Evolutionary conservation across 1,284 basidiomycete species (phyloP), one percentile per base, ranked within the genome.

Genomic region (Apiotrichum veenhuisii): DNA sequence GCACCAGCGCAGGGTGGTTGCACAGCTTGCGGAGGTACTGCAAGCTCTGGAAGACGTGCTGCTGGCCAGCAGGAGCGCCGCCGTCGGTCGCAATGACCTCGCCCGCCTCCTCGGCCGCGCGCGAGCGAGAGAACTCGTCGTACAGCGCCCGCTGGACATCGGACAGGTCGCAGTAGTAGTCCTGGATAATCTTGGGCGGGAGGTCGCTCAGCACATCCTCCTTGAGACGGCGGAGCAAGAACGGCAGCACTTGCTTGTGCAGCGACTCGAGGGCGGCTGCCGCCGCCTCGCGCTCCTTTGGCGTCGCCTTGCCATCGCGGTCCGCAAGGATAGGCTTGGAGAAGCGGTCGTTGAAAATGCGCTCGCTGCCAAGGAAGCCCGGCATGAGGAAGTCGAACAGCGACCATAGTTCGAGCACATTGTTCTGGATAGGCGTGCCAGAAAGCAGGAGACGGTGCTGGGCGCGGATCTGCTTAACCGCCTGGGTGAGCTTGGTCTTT

Each of bases 301-400:
- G 84, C 5, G 81, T 81, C 17, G 80, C 81, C 77, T 98, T 99
- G 2, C 92, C 94, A 64, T 98, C 95, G 54, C 94, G 84, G 74
- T 93, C 95, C 2, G 92, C 90, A 52, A 96, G 80, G 57, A 99
- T 98, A 0, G 96, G 96, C 72, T 95, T 96, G 62, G 91, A 89
- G 72, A 96, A 99, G 17, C 90, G 84, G 62, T 98, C 93, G 68
- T 93, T 96, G 81, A 99, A 99, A 5, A 86, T 87, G n/a, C 86
- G 79, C 74, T 98, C 96, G 8, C 87, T 92, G 25, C 96, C 96
- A 47, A 99, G 80, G 79, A 98, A 98, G 1, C 96, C 96, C 22
- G 96, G 96, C 96, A 99, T 99, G 65, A 99, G 79, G 78, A 98
- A 99, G 76, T 99, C 96, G 75, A 99, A 99, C 55, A 99, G 80